Base-by-base conservation (phyloP, 2,329 filamentous ascomycete species). In the Graphium sp. region DNA sequence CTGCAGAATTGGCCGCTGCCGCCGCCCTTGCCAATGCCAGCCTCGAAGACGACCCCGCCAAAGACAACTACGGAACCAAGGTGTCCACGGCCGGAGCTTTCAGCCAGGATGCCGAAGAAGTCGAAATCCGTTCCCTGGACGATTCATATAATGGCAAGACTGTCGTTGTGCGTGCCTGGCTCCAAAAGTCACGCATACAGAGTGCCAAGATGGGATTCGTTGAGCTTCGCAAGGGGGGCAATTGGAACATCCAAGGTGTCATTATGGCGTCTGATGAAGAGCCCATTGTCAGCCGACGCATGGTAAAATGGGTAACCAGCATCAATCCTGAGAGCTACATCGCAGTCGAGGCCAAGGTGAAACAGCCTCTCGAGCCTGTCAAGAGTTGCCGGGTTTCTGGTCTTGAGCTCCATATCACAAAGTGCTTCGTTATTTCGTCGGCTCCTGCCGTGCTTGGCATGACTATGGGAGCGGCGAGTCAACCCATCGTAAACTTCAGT, bases 201-300 rank as follows among this genome's bases (percentile, higher is more conserved):
- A 76, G 79, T 34, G 83, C 84, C 39, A 94, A 93, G 62, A 77
- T 94, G 59, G 78, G 74, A 23, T 94, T 94, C 56, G 56, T 94
- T 42, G 83, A 89, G 57, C 64, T 95, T 41, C 69, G 82, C 37
- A 67, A 83, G 51, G 73, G 80, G 49, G 60, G 66, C 34, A 66
- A 74, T 44, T 75, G 78, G 61, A 77, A 74, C 16, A 75, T 94
- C 22, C 85, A 94, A 58, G 83, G 77, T 29, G 76, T 94, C 21
- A 60, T 83, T 11, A 64, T 68, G 12, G 76, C 69, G 28, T 92
- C 91, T 58, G 69, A 68, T 43, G 70, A 83, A 43, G 72, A 63
- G 20, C 66, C 56, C 28, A 55, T 56, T 6, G 67, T 84, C 21
- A 79, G 71, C 36, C 76, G 74, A 49, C 83, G 81, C 53, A 95